Conservation (phyloP, 768 basidiomycete genomes). For the Boletus pseudo-olivaceus region DNA sequence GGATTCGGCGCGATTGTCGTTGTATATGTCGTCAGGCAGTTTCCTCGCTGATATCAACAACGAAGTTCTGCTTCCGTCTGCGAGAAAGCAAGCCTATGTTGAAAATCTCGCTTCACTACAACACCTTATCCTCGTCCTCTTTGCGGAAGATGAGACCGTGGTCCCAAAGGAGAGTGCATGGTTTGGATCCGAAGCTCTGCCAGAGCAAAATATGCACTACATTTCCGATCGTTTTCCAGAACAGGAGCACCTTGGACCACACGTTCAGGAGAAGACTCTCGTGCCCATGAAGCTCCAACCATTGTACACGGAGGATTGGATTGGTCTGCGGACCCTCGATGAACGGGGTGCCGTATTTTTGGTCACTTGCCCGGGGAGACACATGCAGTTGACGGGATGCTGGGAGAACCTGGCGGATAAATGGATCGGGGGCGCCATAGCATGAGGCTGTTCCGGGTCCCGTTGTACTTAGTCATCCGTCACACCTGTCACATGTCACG, state of each 20-base stretch:
- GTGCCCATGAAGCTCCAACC: constrained; percentile 72
- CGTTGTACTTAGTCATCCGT: not conserved
- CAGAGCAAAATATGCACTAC: constrained; percentile 30
- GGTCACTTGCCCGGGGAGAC: constrained; percentile 63
- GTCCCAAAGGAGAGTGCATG: constrained; percentile 83
- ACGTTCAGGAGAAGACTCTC: constrained; percentile 34
- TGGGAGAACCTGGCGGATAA: constrained; percentile 52
- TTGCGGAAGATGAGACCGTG: constrained; percentile 70
- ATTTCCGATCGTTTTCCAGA: not conserved
- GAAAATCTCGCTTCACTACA: constrained; percentile 57
- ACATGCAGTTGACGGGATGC: constrained; percentile 69
- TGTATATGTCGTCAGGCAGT: constrained; percentile 56
- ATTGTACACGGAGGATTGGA: constrained; percentile 77
- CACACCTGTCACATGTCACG: constrained; percentile 16
- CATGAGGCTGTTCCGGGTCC: not conserved
- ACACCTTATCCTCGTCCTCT: constrained; percentile 70
- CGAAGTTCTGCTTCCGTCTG: constrained; percentile 45
- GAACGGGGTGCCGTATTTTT: constrained; percentile 58
- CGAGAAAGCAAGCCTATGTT: constrained; percentile 58
- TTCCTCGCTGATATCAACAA: constrained; percentile 82
- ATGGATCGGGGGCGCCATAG: constrained; percentile 35
- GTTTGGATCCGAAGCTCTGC: constrained; percentile 70
- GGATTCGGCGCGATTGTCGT: constrained; percentile 57
- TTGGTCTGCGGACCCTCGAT: constrained; percentile 71
- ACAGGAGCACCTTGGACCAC: constrained; percentile 11